Evolutionary conservation across 345 rosid genomes (phyloP), one percentile per base, ranked within the genome.

Genomic region (Eucalyptus sp.): DNA sequence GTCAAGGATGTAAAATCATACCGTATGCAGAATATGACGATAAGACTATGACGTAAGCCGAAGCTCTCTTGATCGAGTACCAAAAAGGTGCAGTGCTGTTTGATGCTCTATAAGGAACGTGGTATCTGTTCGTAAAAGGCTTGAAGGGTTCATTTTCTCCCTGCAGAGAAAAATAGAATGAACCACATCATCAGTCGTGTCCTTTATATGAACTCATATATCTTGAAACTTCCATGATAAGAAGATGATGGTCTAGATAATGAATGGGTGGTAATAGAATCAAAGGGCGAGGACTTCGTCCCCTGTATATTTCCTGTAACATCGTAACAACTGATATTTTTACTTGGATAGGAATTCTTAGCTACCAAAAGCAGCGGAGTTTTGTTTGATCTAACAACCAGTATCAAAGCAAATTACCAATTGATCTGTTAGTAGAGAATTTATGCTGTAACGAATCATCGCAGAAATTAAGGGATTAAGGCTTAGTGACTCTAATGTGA

Each of bases 1-100:
- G 33, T 29, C 68, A 29, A 62, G 68, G 68, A 29, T 13, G 68
- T 62, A 29, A 62, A n/a, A 29, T 13, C 68, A 62, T 62, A 62
- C 91, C 89, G 50, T 51, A 89, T 27, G 91, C 89, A 12, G 89
- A 90, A 16, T 87, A 90, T 5, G 87, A 87, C 12, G 89, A 87
- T 41, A 87, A 16, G 31, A 90, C 89, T 54, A 90, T 90, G 84
- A 90, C 43, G n/a, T 87, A 58, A 6, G 91, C 89, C 7, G 89
- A 88, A 83, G 89, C 91, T 84, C 89, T 81, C 89, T 83, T 90
- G 62, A 90, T 50, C 2, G 91, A 90, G 68, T 90, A 90, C 91
- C 91, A 90, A 22, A 50, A 90, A 24, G 56, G 89, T 37, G 43
- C 24, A 5, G 86, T 60, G 50, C 91, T 90, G 37, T 51, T 37